A percentile compares a stretch with the other conserved stretches of the same genome.
Conservation (phyloP, 805 yeast genomes). For the Wickerhamiella qilinensis region DNA sequence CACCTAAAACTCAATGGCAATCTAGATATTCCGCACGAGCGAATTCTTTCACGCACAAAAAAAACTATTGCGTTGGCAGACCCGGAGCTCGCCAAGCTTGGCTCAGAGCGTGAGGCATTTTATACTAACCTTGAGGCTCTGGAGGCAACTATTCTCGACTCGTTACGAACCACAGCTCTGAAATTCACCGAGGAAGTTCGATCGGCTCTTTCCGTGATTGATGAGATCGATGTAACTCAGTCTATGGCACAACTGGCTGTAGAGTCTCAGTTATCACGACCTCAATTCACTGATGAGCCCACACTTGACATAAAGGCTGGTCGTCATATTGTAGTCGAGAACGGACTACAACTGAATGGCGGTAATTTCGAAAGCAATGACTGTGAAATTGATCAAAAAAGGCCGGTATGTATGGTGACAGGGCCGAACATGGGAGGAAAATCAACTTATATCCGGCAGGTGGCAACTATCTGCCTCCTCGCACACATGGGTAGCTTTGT, state of each 20-base stretch:
- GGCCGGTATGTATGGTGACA: slow-evolving; percentile 44
- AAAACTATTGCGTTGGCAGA: slow-evolving; percentile 31
- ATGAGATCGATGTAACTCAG: slow-evolving; percentile 52
- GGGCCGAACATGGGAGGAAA: slow-evolving; percentile 92
- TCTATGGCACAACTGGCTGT: slow-evolving; percentile 58
- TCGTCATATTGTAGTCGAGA: slow-evolving; percentile 76
- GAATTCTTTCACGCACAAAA: slow-evolving; percentile 26
- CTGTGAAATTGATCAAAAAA: slow-evolving; percentile 19
- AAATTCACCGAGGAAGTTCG: slow-evolving; percentile 32
- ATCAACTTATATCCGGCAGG: slow-evolving; percentile 57
- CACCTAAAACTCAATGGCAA: slow-evolving; percentile 25
- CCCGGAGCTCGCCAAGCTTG: slow-evolving; percentile 26
- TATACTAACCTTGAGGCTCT: slow-evolving; percentile 34
- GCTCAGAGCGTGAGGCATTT: slow-evolving; percentile 29
- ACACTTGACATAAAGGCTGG: slow-evolving; percentile 43
- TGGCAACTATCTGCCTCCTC: slow-evolving; percentile 51
- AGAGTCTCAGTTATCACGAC: slow-evolving; percentile 55
- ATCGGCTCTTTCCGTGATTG: slow-evolving; percentile 33
- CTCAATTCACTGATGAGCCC: slow-evolving; percentile 36
- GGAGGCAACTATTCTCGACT: slow-evolving; percentile 38
- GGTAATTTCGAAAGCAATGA: slow-evolving; percentile 34
- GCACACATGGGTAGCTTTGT: slow-evolving; percentile 64
- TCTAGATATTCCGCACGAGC: slow-evolving; percentile 6
- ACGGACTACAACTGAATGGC: slow-evolving; percentile 38
- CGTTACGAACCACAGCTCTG: slow-evolving; percentile 33